Evolutionary conservation across 2,329 filamentous ascomycete species (phyloP).

Genomic region (Colletotrichum sp.): DNA sequence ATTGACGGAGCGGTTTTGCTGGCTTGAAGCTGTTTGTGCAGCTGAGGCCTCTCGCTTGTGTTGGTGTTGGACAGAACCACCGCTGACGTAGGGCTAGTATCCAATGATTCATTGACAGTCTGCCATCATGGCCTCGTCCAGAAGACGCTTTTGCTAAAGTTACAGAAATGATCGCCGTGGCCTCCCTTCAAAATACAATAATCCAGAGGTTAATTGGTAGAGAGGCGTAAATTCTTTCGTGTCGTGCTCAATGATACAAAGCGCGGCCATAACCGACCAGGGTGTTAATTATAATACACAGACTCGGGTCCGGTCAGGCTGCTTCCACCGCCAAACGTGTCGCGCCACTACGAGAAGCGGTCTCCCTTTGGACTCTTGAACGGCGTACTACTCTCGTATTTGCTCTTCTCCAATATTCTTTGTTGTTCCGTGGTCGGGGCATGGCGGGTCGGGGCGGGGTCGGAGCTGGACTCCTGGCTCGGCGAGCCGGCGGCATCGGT

Average conservation of each 20-base stretch:
- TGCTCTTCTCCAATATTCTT: conserved; percentile 77
- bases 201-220: not conserved
- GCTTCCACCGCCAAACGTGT: not conserved
- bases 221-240: conserved; percentile 2
- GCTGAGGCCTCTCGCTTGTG: not conserved
- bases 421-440: conserved; percentile 75
- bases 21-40: not conserved
- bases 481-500: conserved; percentile 67
- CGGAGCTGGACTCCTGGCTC: conserved; percentile 73
- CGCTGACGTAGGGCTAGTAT: not conserved
- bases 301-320: not conserved
- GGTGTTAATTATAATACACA: conserved; percentile 12
- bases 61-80: not conserved
- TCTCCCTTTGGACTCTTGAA: conserved; percentile 85
- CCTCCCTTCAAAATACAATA: not conserved
- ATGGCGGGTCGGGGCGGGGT: conserved; percentile 87
- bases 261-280: not conserved
- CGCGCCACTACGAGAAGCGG: conserved; percentile 67
- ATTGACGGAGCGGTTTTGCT: not conserved
- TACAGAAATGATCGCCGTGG: not conserved
- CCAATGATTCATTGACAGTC: not conserved
- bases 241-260: conserved; percentile 14
- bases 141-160: not conserved
- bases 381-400: conserved; percentile 82
- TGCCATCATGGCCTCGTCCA: not conserved